Conservation (phyloP, 2,329 filamentous ascomycete species). For the Cladophialophora carrionii region DNA sequence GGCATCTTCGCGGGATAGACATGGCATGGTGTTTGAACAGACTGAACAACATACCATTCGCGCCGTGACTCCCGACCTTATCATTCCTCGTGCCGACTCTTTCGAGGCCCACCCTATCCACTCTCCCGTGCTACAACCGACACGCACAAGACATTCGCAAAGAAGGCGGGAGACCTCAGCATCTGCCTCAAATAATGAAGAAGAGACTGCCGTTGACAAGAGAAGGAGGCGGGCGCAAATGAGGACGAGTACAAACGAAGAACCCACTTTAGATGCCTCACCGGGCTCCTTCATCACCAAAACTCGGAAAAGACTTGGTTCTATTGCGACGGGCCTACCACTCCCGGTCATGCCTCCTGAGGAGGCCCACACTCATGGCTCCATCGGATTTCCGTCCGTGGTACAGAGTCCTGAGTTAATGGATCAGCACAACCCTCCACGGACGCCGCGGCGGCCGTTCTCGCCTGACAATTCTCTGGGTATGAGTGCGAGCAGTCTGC, state of each 20-base stretch:
- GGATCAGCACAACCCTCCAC: constrained; percentile 43
- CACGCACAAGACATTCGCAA: constrained; percentile 27
- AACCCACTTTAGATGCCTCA: constrained; percentile 31
- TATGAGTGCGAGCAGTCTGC: constrained; percentile 32
- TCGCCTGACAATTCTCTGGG: constrained; percentile 33
- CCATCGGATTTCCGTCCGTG: constrained; percentile 55
- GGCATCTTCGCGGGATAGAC: constrained; percentile 34
- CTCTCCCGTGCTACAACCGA: constrained; percentile 34
- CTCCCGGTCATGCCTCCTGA: constrained; percentile 43
- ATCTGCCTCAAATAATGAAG: constrained; percentile 37
- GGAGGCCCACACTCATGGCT: constrained; percentile 43
- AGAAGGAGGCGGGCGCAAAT: constrained; percentile 33
- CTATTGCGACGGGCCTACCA: constrained; percentile 39
- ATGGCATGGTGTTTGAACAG: constrained; percentile 43
- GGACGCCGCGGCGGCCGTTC: constrained; percentile 35
- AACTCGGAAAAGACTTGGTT: constrained; percentile 37
- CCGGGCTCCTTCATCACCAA: constrained; percentile 38
- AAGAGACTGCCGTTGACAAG: constrained; percentile 45
- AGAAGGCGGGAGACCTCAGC: constrained; percentile 31
- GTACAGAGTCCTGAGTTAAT: constrained; percentile 43
- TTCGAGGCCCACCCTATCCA: constrained; percentile 24
- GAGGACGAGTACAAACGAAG: constrained; percentile 29
- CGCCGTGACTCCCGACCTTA: constrained; percentile 52
- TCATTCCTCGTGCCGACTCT: constrained; percentile 41
- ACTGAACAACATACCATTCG: constrained; percentile 51